phyloP scores from a whole-genome alignment of 2,329 filamentous ascomycete species.

The Botryotinia convoluta region DNA sequence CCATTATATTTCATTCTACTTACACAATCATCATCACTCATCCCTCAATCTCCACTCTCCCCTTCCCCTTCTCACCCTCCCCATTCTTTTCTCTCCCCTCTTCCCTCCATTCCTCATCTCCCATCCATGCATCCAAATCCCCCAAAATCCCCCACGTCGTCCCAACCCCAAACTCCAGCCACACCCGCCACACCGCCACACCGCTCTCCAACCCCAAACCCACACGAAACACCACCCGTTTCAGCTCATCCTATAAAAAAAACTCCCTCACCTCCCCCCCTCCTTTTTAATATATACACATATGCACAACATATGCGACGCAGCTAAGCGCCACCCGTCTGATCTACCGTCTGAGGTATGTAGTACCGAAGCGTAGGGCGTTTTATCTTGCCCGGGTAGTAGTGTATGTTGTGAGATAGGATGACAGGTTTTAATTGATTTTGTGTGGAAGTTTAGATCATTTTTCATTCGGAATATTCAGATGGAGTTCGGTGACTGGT shows the following conservation, averaged over 20 bases:
- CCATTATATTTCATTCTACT: not conserved
- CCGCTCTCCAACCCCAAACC: not conserved
- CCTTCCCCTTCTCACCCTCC: too few relatives aligned
- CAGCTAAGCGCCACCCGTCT: not conserved
- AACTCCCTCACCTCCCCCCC: not conserved
- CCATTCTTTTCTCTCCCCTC: fast-evolving
- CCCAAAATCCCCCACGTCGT: not conserved
- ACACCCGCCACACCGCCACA: not conserved
- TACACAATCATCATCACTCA: not conserved
- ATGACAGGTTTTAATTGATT: not conserved
- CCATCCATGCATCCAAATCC: not conserved
- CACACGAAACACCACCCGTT: not conserved
- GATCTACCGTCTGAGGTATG: not conserved
- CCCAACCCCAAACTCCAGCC: too few relatives aligned
- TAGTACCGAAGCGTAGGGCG: not conserved
- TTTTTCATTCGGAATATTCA: not conserved
- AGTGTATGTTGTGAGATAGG: not conserved
- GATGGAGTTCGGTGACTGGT: not conserved
- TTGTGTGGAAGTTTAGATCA: not conserved
- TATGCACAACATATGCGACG: not conserved
- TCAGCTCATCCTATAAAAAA: not conserved
- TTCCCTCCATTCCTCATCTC: not conserved
- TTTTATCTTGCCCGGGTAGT: not conserved
- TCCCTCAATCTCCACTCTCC: not conserved
- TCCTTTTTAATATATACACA: not conserved